These are phyloP conservation scores for Earliella scabrosa DNA, from an alignment of 1,284 basidiomycete genomes.

Conservation along the genomic window DNA sequence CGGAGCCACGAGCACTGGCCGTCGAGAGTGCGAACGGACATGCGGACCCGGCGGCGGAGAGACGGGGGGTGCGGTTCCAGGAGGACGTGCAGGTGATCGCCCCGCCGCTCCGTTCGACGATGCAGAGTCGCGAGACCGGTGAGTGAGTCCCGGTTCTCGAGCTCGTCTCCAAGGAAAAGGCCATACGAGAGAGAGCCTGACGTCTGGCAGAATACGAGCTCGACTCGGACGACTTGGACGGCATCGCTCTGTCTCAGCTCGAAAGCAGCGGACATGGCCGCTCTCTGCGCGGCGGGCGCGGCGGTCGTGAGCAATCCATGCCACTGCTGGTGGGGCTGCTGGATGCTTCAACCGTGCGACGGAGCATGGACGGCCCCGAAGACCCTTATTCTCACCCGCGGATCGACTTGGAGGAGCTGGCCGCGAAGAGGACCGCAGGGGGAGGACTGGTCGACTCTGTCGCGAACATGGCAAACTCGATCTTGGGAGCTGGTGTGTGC, in stretches of 20 bases:
- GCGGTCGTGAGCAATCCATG: conserved; percentile 57
- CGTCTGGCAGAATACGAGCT: conserved; percentile 68
- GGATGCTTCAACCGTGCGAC: conserved; percentile 60
- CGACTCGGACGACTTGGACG: conserved; percentile 77
- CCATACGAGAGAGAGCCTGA: not conserved
- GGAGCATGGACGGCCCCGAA: conserved; percentile 50
- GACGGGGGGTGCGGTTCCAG: conserved; percentile 56
- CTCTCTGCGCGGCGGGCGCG: conserved; percentile 40
- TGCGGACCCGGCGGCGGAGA: conserved; percentile 14
- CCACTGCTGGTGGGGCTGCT: conserved; percentile 79
- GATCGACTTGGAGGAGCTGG: conserved; percentile 68
- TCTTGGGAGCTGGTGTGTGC: conserved; percentile 85
- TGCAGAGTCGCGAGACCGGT: conserved; percentile 79
- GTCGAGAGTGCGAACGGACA: conserved; percentile 4
- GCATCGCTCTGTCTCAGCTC: conserved; percentile 48
- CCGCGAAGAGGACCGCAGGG: conserved; percentile 68
- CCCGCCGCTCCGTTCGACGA: conserved; percentile 69
- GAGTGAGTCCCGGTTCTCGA: conserved; percentile 39
- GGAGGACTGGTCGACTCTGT: conserved; percentile 85
- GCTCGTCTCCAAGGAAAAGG: too few species aligned
- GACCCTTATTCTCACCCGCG: conserved; percentile 35
- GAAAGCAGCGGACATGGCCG: conserved; percentile 35
- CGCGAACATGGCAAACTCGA: conserved; percentile 96
- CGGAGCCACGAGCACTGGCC: conserved; percentile 26
- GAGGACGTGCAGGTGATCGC: conserved; percentile 71